Evolutionary conservation across 768 basidiomycete genomes (phyloP), one percentile per base, ranked within the genome.

Genomic region (Lentinula raphanica): DNA sequence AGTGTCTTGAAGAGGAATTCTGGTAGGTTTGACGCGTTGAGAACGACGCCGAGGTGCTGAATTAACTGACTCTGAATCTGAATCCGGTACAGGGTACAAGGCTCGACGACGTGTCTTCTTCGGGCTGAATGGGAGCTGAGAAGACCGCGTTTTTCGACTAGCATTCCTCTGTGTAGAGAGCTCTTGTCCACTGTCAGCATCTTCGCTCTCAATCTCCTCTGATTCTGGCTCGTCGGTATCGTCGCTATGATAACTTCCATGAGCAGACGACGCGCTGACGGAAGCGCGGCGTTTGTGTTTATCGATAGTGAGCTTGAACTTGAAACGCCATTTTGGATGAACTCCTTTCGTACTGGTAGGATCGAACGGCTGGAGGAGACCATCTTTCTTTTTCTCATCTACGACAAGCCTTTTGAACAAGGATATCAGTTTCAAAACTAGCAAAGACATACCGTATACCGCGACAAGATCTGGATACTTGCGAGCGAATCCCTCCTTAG

Each of bases 111-210:
- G 79, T 36, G 81, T 79, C 69, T 85, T 90, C 66, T 69, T 79
- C 0, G 89, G 87, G 64, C 86, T 89, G 69, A 86, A 89, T 6
- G 86, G 87, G 35, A 88, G 77, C 36, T 67, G 65, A 50, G 65
- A 69, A 64, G 59, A 38, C 59, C 66, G 21, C 54, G 59, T 42
- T 58, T 65, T 62, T 54, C 19, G 19, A 19, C 58, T 53, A 59
- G 64, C 48, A 49, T 42, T 62, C 49, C 60, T 35, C 39, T 58
- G 54, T n/a, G 60, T n/a, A 60, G 63, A 31, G 58, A 66, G 58
- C 9, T 42, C 29, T 19, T 48, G 60, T 35, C 49, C 59, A 27
- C 63, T 61, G 28, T 63, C 56, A 5, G 59, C 39, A 19, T 66
- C 60, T 29, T 66, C 67, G 46, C 65, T 66, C 19, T 63, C 66